phyloP scores from a whole-genome alignment of 768 basidiomycete species.

The Tricholoma matsutake region DNA sequence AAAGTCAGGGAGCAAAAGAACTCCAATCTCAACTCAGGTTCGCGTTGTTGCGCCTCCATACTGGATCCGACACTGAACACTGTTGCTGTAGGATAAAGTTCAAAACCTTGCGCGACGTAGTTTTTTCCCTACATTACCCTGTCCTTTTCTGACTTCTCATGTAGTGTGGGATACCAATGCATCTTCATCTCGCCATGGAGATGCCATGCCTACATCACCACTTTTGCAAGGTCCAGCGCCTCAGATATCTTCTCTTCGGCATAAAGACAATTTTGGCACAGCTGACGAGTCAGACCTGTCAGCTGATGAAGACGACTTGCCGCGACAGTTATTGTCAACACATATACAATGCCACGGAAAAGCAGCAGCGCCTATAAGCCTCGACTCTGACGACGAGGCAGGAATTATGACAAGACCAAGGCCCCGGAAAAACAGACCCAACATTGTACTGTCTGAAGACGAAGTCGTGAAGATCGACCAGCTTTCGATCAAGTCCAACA shows the following conservation, averaged over 20 bases:
- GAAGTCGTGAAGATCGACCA: constrained; percentile 5
- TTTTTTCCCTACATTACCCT: not conserved
- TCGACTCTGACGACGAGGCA: constrained; percentile 11
- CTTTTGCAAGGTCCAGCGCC: not conserved
- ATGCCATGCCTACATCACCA: constrained; percentile 1
- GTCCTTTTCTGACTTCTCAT: not conserved
- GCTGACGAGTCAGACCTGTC: not conserved
- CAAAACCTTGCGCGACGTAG: constrained; percentile 23
- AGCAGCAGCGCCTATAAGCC: not conserved
- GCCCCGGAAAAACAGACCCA: constrained; percentile 6
- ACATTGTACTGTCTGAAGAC: constrained; percentile 13
- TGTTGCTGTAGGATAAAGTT: constrained; percentile 18
- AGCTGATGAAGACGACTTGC: not conserved
- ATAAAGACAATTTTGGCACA: not conserved
- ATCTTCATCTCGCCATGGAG: constrained; percentile 8
- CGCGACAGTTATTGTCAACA: not conserved
- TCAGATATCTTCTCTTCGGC: not conserved
- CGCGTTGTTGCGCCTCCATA: not conserved
- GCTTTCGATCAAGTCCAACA: not conserved
- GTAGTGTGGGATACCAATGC: constrained; percentile 14
- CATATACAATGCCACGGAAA: too few relatives aligned
- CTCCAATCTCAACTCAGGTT: constrained; percentile 20
- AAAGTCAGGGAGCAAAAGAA: constrained; percentile 5
- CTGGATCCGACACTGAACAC: not conserved
- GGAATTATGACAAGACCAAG: constrained; percentile 4